Conservation (phyloP, 1,284 basidiomycete species). For the Papiliotrema laurentii region DNA sequence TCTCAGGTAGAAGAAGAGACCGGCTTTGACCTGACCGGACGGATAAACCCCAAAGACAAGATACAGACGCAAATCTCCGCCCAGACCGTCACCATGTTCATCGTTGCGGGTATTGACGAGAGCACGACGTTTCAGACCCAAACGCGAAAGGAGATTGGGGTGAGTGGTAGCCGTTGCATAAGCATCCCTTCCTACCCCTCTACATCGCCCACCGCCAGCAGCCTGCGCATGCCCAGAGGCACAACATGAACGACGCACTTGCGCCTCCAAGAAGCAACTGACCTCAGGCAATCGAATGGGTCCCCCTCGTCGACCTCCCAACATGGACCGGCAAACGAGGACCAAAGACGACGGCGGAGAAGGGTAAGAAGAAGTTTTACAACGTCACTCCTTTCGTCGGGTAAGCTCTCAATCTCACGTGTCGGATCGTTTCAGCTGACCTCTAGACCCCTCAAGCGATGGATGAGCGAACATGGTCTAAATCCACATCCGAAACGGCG, state of each 20-base stretch:
- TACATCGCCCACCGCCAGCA: background rate
- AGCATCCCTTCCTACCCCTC: background rate
- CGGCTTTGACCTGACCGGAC: conserved; percentile 74
- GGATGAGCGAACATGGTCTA: conserved; percentile 30
- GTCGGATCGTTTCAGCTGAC: background rate
- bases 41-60: conserved; percentile 65
- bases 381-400: conserved; percentile 91
- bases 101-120: conserved; percentile 87
- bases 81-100: conserved; percentile 82
- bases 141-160: conserved; percentile 97
- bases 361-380: conserved; percentile 72
- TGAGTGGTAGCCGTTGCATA: conserved; percentile 51
- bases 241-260: too few species aligned
- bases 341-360: conserved; percentile 48
- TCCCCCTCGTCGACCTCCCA: conserved; percentile 80
- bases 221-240: too few species aligned
- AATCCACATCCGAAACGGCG: conserved; percentile 13
- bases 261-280: background rate
- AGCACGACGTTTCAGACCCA: conserved; percentile 85
- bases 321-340: conserved; percentile 79
- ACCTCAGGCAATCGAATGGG: conserved; percentile 91
- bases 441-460: conserved; percentile 35
- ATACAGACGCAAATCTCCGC: conserved; percentile 87
- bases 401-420: conserved; percentile 52
- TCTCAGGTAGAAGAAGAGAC: conserved; percentile 85